Evolutionary conservation across 73 alveolate species (phyloP).

Genomic region (Stentor roeselii): DNA sequence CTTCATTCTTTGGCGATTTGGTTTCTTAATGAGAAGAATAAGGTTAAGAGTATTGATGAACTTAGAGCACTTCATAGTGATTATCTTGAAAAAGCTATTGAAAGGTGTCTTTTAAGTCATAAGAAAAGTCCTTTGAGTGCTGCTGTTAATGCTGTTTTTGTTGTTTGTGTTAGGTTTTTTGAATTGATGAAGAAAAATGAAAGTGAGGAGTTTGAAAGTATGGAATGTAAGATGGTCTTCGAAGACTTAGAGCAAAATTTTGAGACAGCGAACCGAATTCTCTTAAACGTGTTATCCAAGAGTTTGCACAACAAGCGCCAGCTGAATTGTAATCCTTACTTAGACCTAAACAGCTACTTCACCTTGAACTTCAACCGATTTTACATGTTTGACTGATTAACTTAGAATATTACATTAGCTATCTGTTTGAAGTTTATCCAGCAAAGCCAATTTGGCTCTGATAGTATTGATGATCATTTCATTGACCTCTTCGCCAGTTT

Average conservation of each 20-base stretch:
- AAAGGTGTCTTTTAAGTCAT: neutral
- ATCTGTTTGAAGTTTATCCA: too few species aligned
- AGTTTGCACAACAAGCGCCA: neutral
- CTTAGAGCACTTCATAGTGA: neutral
- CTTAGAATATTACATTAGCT: too few species aligned
- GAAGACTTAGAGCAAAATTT: neutral
- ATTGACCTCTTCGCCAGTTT: constrained; percentile 17
- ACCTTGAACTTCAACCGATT: constrained; percentile 4
- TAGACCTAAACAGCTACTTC: neutral
- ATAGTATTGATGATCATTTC: constrained; percentile 11
- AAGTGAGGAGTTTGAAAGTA: neutral
- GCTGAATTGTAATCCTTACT: neutral
- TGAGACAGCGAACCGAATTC: neutral
- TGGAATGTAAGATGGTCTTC: neutral
- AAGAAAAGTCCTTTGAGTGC: neutral
- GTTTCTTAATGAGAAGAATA: neutral
- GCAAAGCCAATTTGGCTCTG: constrained; percentile 23
- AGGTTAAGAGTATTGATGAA: constrained; percentile 18
- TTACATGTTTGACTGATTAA: neutral
- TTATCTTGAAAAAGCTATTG: neutral
- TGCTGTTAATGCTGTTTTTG: constrained; percentile 11
- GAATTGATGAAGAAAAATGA: neutral
- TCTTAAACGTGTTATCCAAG: neutral
- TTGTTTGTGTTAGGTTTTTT: neutral
- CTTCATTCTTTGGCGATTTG: neutral